These are phyloP conservation scores for Psilocybe azurescens DNA, from an alignment of 768 basidiomycete genomes.

Conservation along the genomic window DNA sequence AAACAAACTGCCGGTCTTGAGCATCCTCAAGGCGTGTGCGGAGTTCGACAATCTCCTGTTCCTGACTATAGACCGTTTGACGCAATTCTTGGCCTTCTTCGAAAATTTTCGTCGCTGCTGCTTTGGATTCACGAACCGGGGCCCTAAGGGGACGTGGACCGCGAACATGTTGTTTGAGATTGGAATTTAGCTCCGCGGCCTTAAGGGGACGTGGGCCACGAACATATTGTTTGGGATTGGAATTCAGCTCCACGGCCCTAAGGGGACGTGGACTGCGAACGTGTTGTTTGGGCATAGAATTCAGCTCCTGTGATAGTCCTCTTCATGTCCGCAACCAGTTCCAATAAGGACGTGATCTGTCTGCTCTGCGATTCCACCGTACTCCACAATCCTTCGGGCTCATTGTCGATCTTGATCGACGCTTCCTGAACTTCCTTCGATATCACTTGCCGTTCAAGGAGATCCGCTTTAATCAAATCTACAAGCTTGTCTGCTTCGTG, in stretches of 20 bases:
- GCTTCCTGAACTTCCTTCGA: background rate
- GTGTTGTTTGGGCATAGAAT: background rate
- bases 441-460: background rate
- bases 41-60: too few relatives aligned
- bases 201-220: too few relatives aligned
- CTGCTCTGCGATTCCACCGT: background rate
- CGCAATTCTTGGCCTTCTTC: too few relatives aligned
- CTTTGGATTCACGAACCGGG: too few relatives aligned
- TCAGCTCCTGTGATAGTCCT: background rate
- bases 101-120: too few relatives aligned
- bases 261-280: slow-evolving; percentile 6
- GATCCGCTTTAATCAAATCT: background rate
- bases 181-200: background rate
- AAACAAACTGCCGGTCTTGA: too few relatives aligned
- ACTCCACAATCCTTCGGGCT: background rate
- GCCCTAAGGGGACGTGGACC: slow-evolving; percentile 5
- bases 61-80: too few relatives aligned
- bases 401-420: background rate
- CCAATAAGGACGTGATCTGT: slow-evolving; percentile 2
- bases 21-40: too few relatives aligned
- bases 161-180: background rate
- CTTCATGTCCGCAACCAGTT: slow-evolving; percentile 1
- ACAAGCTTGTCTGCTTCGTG: background rate
- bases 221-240: too few relatives aligned
- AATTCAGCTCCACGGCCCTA: background rate